Base-by-base conservation (phyloP, 257 asterid species). In the Solanum chilense region DNA sequence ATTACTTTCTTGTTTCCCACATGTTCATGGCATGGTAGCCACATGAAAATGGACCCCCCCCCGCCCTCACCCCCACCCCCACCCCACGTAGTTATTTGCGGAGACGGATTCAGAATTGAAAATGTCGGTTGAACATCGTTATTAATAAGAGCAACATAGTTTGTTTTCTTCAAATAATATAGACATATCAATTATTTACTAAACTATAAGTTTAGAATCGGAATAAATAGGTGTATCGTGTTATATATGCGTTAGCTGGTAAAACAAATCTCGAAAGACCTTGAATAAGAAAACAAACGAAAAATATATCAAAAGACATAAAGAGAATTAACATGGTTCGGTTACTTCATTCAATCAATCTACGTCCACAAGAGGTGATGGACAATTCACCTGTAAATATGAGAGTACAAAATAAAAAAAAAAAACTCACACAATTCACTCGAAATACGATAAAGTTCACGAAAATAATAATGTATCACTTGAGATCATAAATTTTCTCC, bases 11-110 rank as follows among this genome's bases (percentile, higher is more conserved):
- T 76, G 60, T n/a, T 42, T 88, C 85, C 70, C 90, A 92, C 82
- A 82, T 90, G 91, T 83, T 64, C 68, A 75, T 64, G 58, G 92
- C 31, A 87, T 80, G 91, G 93, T 85, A 82, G 66, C 89, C 90
- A 86, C 92, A 89, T 89, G 93, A 89, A 16, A 60, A 71, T 27
- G 90, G 92, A 82, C 89, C 81, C 18, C 8, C 88, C 33, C 52
- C 52, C 25, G 44, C n/a, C n/a, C n/a, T n/a, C n/a, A 64, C 56
- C 86, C 89, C 15, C 60, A 6, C 5, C 85, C 15, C 9, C 80
- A 71, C 84, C 58, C 37, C 60, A 76, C 58, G 13, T 69, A 3
- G n/a, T n/a, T 42, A 5, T 25, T 77, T 13, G 37, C 1, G 10
- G 74, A 68, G 21, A 11, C 5, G 3, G 37, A 68, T 27, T 68